These are phyloP conservation scores for Ceratobasidium sp. DNA, from an alignment of 1,284 basidiomycete genomes.

Conservation along the genomic window DNA sequence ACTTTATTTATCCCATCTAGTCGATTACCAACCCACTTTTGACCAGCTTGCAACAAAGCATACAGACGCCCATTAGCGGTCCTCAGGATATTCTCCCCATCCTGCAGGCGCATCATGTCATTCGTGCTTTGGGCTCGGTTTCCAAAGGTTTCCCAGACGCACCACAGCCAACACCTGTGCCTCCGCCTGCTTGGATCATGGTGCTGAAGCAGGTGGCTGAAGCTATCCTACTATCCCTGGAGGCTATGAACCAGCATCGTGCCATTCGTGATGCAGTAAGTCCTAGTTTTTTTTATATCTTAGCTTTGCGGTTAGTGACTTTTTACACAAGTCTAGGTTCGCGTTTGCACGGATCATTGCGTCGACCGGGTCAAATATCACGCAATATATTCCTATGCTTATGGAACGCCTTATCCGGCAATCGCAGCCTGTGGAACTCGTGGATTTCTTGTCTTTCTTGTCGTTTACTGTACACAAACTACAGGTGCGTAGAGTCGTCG, in stretches of 20 bases:
- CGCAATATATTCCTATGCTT: conserved; percentile 82
- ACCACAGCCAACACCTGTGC: conserved; percentile 73
- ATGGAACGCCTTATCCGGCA: conserved; percentile 91
- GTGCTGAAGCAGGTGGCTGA: conserved; percentile 91
- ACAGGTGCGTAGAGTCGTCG: conserved; percentile 66
- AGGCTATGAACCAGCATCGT: conserved; percentile 88
- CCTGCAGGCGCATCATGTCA: conserved; percentile 92
- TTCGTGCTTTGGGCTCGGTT: conserved; percentile 94
- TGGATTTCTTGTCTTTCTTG: conserved; percentile 96
- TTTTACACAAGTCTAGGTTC: conserved; percentile 75
- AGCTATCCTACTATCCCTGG: conserved; percentile 87
- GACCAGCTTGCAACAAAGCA: conserved; percentile 75
- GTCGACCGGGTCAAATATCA: conserved; percentile 85
- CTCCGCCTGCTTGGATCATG: conserved; percentile 77
- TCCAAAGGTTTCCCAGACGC: conserved; percentile 97
- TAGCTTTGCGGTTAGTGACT: conserved; percentile 22
- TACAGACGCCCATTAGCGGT: conserved; percentile 68
- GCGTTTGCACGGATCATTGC: conserved; percentile 94
- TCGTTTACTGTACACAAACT: conserved; percentile 91
- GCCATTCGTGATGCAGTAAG: conserved; percentile 92
- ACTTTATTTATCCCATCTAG: conserved; percentile 47
- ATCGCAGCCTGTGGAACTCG: conserved; percentile 91
- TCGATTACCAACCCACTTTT: conserved; percentile 86
- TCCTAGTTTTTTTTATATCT: conserved; percentile 44
- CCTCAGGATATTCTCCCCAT: conserved; percentile 73